Evolutionary conservation across 768 basidiomycete species (phyloP).

Genomic region (Boletus huronensis): DNA sequence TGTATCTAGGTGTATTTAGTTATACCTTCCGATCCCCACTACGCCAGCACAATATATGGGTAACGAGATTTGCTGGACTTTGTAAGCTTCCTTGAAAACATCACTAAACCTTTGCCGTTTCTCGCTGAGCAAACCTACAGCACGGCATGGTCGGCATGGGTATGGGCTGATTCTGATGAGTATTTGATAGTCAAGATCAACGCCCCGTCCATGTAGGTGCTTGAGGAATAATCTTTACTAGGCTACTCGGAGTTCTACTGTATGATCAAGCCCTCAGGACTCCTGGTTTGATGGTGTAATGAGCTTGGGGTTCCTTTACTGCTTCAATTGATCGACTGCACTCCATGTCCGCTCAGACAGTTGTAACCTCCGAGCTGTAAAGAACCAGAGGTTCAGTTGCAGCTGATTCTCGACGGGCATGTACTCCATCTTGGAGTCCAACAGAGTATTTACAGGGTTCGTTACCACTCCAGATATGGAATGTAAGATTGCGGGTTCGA

Average conservation of each 20-base stretch:
- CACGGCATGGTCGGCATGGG: not conserved
- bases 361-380: not conserved
- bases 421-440: not conserved
- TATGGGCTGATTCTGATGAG: not conserved
- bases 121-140: not conserved
- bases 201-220: not conserved
- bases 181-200: not conserved
- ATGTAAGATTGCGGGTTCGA: not conserved
- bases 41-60: not conserved
- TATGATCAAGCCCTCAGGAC: not conserved
- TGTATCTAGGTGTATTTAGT: no score
- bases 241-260: not conserved
- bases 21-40: not conserved
- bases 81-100: not conserved
- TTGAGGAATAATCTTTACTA: not conserved
- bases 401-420: not conserved
- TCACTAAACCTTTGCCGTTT: not conserved
- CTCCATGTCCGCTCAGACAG: not conserved
- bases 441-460: slow-evolving; percentile 1
- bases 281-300: not conserved
- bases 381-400: not conserved
- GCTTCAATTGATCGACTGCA: not conserved
- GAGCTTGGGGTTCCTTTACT: not conserved
- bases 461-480: not conserved
- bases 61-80: not conserved